Percentiles rank a stretch among this genome's conserved stretches.
Evolutionary conservation across 805 yeast species (phyloP).

Genomic region (Blastobotrys mokoenaii): DNA sequence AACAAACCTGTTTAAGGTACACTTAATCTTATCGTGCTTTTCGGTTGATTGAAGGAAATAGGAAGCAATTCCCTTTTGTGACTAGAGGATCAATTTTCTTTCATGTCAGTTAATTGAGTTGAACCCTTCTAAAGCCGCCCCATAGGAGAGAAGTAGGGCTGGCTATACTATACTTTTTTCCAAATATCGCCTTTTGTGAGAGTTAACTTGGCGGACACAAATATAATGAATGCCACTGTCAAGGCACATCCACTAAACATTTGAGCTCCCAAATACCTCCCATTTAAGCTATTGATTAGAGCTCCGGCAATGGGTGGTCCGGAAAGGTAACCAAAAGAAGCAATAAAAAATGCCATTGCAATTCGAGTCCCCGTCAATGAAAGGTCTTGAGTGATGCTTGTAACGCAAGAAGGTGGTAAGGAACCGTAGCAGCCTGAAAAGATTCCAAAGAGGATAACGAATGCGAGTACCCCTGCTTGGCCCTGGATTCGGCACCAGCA

Average conservation of each 20-base stretch:
- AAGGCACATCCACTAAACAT: slow-evolving; percentile 12
- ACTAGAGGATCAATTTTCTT: too few relatives aligned
- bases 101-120: too few relatives aligned
- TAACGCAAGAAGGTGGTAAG: slow-evolving; percentile 27
- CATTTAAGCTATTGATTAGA: slow-evolving; percentile 10
- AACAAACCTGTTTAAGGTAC: too few relatives aligned
- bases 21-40: too few relatives aligned
- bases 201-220: neutral
- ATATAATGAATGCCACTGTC: neutral
- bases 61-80: too few relatives aligned
- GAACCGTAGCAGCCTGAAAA: slow-evolving; percentile 24
- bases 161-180: too few relatives aligned
- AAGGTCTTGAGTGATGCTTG: slow-evolving; percentile 24
- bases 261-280: slow-evolving; percentile 18
- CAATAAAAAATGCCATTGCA: slow-evolving; percentile 52
- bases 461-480: slow-evolving; percentile 24
- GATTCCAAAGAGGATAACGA: slow-evolving; percentile 26
- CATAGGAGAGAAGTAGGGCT: too few relatives aligned
- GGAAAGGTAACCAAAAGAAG: slow-evolving; percentile 39
- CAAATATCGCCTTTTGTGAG: too few relatives aligned
- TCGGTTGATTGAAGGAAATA: too few relatives aligned
- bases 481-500: slow-evolving; percentile 31
- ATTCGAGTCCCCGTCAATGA: slow-evolving; percentile 32
- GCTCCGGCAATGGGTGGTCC: slow-evolving; percentile 29
- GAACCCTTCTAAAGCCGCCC: too few relatives aligned